These are phyloP conservation scores for Wickerhamiella musiphila DNA, from an alignment of 805 yeast species.

Conservation along the genomic window DNA sequence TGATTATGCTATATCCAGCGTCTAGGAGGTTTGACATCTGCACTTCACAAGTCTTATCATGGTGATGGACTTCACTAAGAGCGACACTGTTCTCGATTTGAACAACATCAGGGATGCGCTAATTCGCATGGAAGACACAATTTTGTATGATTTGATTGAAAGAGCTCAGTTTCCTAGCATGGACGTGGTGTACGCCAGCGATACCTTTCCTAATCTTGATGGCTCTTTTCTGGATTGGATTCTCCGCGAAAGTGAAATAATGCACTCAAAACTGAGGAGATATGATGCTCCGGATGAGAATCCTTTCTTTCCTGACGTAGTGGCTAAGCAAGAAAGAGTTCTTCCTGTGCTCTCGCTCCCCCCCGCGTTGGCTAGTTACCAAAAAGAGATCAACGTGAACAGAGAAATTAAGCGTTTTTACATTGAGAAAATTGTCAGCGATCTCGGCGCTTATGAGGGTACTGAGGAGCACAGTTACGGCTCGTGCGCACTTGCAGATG, in stretches of 20 bases:
- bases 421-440: conserved; percentile 57
- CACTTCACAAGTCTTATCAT: neutral
- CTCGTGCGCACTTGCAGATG: conserved; percentile 68
- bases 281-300: conserved; percentile 89
- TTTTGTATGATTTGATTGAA: conserved; percentile 81
- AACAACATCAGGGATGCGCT: conserved; percentile 69
- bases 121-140: conserved; percentile 91
- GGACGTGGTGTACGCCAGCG: conserved; percentile 50
- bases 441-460: conserved; percentile 44
- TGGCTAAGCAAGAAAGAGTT: conserved; percentile 36
- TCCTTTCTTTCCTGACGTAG: conserved; percentile 63
- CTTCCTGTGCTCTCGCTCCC: conserved; percentile 73
- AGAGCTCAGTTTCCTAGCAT: conserved; percentile 73
- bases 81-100: conserved; percentile 65
- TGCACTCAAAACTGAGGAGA: conserved; percentile 68
- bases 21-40: too few species aligned
- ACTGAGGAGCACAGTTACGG: conserved; percentile 81
- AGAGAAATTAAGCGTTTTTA: conserved; percentile 49
- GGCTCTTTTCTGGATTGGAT: conserved; percentile 85
- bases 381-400: conserved; percentile 63
- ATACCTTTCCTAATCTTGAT: conserved; percentile 45
- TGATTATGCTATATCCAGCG: too few species aligned
- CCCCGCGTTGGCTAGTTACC: conserved; percentile 52
- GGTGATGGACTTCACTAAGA: conserved; percentile 66
- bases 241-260: conserved; percentile 52